phyloP scores from a whole-genome alignment of 1,284 basidiomycete genomes.

The Cryptococcus jaspeensis region DNA sequence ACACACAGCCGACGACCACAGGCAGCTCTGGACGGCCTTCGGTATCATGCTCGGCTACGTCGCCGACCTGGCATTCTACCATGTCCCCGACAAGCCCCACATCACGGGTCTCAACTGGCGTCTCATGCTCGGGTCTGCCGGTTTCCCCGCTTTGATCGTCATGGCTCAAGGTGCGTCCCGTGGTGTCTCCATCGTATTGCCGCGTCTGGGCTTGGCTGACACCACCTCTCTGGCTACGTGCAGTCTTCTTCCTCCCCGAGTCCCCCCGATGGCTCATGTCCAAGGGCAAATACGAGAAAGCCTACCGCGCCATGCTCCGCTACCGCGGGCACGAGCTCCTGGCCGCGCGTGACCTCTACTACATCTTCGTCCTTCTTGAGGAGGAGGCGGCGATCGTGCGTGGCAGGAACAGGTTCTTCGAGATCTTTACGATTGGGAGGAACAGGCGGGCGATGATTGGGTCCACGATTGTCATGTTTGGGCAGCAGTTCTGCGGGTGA shows the following conservation, averaged over 20 bases:
- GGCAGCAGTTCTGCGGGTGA: constrained; percentile 12
- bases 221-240: constrained; percentile 30
- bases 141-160: constrained; percentile 1
- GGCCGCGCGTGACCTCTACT: constrained; percentile 68
- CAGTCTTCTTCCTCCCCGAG: constrained; percentile 56
- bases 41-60: constrained; percentile 22
- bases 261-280: constrained; percentile 72
- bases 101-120: constrained; percentile 49
- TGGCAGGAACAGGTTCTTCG: constrained; percentile 48
- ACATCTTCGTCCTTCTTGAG: constrained; percentile 51
- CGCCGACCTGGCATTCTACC: constrained; percentile 8
- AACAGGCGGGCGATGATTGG: constrained; percentile 71
- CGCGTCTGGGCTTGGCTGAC: neutral
- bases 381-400: constrained; percentile 1
- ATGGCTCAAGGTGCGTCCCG: constrained; percentile 14
- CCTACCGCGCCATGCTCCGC: constrained; percentile 62
- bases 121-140: constrained; percentile 51
- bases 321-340: constrained; percentile 69
- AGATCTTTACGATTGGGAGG: constrained; percentile 64
- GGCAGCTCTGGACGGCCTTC: constrained; percentile 49
- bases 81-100: constrained; percentile 19
- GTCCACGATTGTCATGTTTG: constrained; percentile 65
- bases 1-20: neutral
- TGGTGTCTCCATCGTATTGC: constrained; percentile 50
- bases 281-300: constrained; percentile 65